Conservation (phyloP, 2,329 filamentous ascomycete species). For the Aspergillus japonicus region DNA sequence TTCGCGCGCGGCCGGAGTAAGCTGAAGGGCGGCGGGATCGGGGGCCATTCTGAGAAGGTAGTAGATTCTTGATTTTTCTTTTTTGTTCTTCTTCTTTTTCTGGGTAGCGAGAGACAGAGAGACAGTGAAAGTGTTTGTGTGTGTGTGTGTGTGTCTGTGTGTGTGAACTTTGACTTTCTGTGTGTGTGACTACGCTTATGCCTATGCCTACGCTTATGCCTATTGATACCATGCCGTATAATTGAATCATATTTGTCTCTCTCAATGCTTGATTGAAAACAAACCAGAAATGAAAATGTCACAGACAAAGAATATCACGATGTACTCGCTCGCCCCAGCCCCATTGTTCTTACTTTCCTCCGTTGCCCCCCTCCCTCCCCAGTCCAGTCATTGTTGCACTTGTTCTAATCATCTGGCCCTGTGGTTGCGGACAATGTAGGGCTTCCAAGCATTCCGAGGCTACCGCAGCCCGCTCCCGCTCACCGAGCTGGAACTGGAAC, state of each 20-base stretch:
- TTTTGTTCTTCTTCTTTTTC: too few relatives aligned
- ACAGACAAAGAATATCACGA: too few relatives aligned
- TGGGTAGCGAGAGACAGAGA: too few relatives aligned
- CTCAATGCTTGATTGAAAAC: too few relatives aligned
- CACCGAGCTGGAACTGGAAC: conserved; percentile 18
- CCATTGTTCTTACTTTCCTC: too few relatives aligned
- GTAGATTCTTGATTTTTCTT: conserved; percentile 69
- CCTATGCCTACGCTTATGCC: conserved; percentile 1
- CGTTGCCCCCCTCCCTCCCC: too few relatives aligned
- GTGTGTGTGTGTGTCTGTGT: not conserved
- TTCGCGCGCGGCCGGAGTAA: conserved; percentile 89
- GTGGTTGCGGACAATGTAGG: conserved; percentile 24
- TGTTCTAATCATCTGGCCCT: not conserved
- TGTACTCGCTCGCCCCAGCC: too few relatives aligned
- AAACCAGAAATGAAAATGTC: too few relatives aligned
- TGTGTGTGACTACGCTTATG: conserved; percentile 10
- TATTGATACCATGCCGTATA: conserved; percentile 33
- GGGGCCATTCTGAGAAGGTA: conserved; percentile 71
- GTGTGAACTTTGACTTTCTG: conserved; percentile 1
- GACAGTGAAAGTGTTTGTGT: too few relatives aligned
- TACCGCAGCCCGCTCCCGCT: conserved; percentile 27
- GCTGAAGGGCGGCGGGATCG: conserved; percentile 55
- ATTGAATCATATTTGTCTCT: conserved; percentile 21
- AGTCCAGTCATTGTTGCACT: not conserved
- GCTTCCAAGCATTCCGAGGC: conserved; percentile 27